Conservation (phyloP, 176 grass and related monocot species). For the Phragmites australis region DNA sequence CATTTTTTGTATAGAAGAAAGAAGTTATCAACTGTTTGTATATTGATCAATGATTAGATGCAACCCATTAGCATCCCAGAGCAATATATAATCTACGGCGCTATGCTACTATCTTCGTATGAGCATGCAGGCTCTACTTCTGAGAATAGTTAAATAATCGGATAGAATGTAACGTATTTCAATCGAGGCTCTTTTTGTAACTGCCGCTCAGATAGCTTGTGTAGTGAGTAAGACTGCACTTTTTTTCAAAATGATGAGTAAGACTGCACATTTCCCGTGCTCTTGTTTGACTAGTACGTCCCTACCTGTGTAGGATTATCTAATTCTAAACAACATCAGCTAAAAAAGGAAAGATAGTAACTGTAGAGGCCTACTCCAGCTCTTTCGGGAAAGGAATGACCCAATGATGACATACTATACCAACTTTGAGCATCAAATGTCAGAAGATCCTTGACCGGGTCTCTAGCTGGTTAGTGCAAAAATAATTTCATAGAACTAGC, state of each 20-base stretch:
- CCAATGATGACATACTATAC: slow-evolving; percentile 19
- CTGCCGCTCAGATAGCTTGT: slow-evolving; percentile 3
- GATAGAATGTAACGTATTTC: slow-evolving; percentile 4
- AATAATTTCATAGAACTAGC: not conserved
- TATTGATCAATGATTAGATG: not conserved
- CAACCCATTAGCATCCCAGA: not conserved
- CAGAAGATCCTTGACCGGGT: not conserved
- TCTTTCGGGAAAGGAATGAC: slow-evolving; percentile 29
- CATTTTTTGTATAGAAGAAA: not conserved
- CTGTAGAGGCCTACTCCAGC: slow-evolving; percentile 1
- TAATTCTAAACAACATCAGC: not conserved
- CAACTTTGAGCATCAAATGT: not conserved
- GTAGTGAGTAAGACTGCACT: not conserved
- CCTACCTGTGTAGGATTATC: not conserved
- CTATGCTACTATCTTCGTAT: not conserved
- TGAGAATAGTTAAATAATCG: slow-evolving; percentile 1
- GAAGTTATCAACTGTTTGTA: not conserved
- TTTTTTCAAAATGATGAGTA: too few species aligned
- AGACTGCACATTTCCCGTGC: slow-evolving; percentile 5
- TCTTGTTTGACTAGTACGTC: slow-evolving; percentile 7
- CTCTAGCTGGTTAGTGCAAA: slow-evolving; percentile 15
- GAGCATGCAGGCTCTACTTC: not conserved
- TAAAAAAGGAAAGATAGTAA: not conserved
- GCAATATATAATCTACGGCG: not conserved
- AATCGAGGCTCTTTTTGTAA: not conserved